Conservation (phyloP, 1,284 basidiomycete genomes). For the Cutaneotrichosporon curvatum region DNA sequence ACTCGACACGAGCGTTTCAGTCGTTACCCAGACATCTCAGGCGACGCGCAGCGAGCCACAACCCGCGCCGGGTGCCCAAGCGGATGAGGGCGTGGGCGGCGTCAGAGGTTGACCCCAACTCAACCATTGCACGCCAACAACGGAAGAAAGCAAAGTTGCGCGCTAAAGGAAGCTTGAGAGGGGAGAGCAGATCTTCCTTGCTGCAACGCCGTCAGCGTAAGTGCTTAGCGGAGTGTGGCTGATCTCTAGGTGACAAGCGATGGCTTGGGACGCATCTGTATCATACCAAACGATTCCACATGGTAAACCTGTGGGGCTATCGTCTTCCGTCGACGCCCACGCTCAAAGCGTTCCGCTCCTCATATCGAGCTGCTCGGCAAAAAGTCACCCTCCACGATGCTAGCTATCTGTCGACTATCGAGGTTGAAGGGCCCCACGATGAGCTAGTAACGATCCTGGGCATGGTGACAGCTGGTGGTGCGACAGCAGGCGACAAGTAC, state of each 20-base stretch:
- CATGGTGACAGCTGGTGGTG: conserved; percentile 26
- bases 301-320: conserved; percentile 84
- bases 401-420: conserved; percentile 69
- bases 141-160: conserved; percentile 44
- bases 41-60: conserved; percentile 83
- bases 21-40: conserved; percentile 79
- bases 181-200: conserved; percentile 29
- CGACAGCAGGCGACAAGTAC: conserved; percentile 34
- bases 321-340: conserved; percentile 76
- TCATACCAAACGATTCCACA: conserved; percentile 90
- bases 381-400: conserved; percentile 79
- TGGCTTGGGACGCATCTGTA: conserved; percentile 93
- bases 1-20: conserved; percentile 79
- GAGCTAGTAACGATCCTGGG: conserved; percentile 54
- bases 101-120: conserved; percentile 66
- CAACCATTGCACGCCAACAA: conserved; percentile 51
- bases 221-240: not conserved
- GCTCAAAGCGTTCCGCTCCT: conserved; percentile 80
- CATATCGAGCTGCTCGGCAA: conserved; percentile 74
- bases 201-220: conserved; percentile 31
- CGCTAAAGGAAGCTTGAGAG: conserved; percentile 28
- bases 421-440: conserved; percentile 59
- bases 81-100: conserved; percentile 69
- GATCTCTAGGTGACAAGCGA: conserved; percentile 58
- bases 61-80: conserved; percentile 78